A percentile compares a stretch with the other conserved stretches of the same genome.
These are phyloP conservation scores for Pichia scutulata DNA, from an alignment of 805 yeast species.

Conservation along the genomic window DNA sequence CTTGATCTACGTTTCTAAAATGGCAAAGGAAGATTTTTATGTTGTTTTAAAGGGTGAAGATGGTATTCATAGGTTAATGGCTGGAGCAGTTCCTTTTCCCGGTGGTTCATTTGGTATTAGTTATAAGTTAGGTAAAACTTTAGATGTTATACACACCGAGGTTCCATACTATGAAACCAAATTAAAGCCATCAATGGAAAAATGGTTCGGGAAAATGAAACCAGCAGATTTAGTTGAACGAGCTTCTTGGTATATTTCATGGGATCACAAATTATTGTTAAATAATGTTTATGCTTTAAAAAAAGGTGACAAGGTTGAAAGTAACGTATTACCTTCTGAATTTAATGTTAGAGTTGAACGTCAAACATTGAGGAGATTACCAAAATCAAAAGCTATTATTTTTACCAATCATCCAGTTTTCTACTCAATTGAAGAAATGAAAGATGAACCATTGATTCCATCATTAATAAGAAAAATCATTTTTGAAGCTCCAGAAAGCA, in stretches of 20 bases:
- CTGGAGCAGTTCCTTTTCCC: conserved; percentile 74
- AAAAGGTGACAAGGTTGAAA: conserved; percentile 38
- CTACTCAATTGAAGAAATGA: conserved; percentile 72
- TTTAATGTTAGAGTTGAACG: conserved; percentile 67
- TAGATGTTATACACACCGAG: conserved; percentile 57
- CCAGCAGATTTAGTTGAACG: conserved; percentile 60
- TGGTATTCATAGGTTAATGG: conserved; percentile 55
- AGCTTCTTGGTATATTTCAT: conserved; percentile 67
- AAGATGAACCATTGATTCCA: conserved; percentile 72
- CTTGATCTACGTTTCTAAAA: conserved; percentile 49
- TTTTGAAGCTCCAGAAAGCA: conserved; percentile 59
- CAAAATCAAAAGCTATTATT: conserved; percentile 56
- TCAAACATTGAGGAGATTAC: conserved; percentile 62
- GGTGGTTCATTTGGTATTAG: conserved; percentile 67
- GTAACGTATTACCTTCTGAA: conserved; percentile 39
- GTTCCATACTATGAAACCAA: conserved; percentile 67
- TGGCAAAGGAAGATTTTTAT: conserved; percentile 74
- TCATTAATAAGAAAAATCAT: conserved; percentile 54
- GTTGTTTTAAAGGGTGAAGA: conserved; percentile 47
- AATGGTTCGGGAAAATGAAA: conserved; percentile 59
- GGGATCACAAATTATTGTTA: conserved; percentile 58
- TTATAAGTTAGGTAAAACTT: conserved; percentile 49
- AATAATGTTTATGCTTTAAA: conserved; percentile 48
- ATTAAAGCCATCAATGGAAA: conserved; percentile 61
- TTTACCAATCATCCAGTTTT: conserved; percentile 75